Conservation (phyloP, 768 basidiomycete genomes). For the Porpolomopsis calyptriformis region DNA sequence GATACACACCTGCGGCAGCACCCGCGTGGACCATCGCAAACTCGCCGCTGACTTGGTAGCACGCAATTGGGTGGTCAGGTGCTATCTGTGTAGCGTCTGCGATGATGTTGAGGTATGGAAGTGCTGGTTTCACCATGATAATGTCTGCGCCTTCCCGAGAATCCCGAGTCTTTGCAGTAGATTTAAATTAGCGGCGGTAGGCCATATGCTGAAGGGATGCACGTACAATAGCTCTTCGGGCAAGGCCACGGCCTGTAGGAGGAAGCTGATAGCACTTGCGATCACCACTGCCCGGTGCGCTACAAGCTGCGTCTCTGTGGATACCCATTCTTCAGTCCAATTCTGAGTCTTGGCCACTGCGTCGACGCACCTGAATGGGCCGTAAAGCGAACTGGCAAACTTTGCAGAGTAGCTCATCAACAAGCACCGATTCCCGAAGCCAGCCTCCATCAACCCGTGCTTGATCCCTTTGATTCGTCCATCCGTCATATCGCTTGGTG, state of each 20-base stretch:
- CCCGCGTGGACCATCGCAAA: conserved; percentile 97
- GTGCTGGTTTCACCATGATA: conserved; percentile 95
- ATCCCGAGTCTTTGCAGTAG: conserved; percentile 71
- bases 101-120: conserved; percentile 96
- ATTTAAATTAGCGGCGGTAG: background rate
- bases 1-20: conserved; percentile 88
- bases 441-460: conserved; percentile 67
- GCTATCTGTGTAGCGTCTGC: conserved; percentile 76
- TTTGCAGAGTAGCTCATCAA: conserved; percentile 98
- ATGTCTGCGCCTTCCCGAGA: conserved; percentile 89
- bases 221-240: conserved; percentile 84
- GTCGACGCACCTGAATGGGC: conserved; percentile 74
- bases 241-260: conserved; percentile 77
- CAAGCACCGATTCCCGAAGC: conserved; percentile 78
- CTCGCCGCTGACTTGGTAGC: conserved; percentile 96
- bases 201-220: background rate
- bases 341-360: background rate
- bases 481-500: conserved; percentile 99
- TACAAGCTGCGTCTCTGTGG: conserved; percentile 89
- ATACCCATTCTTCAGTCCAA: background rate
- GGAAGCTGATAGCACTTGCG: conserved; percentile 98
- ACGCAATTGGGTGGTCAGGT: conserved; percentile 84
- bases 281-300: conserved; percentile 88
- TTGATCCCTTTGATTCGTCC: conserved; percentile 89
- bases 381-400: conserved; percentile 91